Conservation (phyloP, 495 filamentous ascomycete species). For the Stereocaulon alpinum region DNA sequence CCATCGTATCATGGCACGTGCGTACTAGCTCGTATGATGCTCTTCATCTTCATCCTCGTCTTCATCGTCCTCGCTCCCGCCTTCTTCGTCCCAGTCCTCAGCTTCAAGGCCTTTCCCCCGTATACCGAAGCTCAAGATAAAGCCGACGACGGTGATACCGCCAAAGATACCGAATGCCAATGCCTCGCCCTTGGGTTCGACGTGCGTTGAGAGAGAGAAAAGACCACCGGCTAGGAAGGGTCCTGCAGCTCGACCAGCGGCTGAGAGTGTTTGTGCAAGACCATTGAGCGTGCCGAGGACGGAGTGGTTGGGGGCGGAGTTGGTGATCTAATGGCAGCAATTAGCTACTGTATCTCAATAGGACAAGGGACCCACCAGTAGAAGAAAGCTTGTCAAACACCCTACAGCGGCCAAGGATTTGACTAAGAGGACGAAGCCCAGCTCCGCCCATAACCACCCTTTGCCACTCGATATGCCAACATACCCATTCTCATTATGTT, state of each 20-base stretch:
- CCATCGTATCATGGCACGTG: neutral
- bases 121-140: conserved; percentile 64
- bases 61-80: conserved; percentile 38
- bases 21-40: conserved; percentile 15
- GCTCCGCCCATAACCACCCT: conserved; percentile 58
- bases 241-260: conserved; percentile 78
- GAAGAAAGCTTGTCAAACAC: conserved; percentile 76
- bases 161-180: conserved; percentile 78
- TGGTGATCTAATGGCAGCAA: conserved; percentile 59
- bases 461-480: conserved; percentile 38
- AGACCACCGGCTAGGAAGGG: conserved; percentile 80
- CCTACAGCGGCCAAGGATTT: conserved; percentile 85
- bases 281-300: conserved; percentile 87
- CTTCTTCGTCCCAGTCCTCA: conserved; percentile 49
- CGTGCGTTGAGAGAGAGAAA: conserved; percentile 59
- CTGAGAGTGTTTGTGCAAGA: conserved; percentile 86
- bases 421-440: conserved; percentile 68
- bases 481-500: conserved; percentile 38
- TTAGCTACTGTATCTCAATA: neutral
- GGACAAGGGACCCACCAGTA: conserved; percentile 50
- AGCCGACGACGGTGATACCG: conserved; percentile 64
- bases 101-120: conserved; percentile 49
- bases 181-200: conserved; percentile 72
- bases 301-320: conserved; percentile 75
- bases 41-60: conserved; percentile 44